Conservation (phyloP, 1,284 basidiomycete genomes). For the Boletus sp. region DNA sequence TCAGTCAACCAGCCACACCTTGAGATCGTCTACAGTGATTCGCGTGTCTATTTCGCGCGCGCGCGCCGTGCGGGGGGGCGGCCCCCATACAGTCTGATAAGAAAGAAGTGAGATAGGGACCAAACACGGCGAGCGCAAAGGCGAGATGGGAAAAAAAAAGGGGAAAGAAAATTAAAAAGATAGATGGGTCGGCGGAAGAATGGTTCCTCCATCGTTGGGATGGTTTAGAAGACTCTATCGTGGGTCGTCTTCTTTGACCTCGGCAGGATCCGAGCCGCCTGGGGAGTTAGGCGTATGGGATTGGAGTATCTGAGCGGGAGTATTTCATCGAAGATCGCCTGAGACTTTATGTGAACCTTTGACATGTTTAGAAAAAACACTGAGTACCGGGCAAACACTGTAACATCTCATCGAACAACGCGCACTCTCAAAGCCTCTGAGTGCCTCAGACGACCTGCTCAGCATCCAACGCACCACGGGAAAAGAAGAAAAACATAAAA, state of each 20-base stretch:
- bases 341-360: not conserved
- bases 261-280: not conserved
- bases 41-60: not conserved
- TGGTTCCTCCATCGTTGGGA: not conserved
- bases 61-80: not conserved
- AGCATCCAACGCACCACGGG: not conserved
- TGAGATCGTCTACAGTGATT: not conserved
- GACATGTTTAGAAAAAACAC: not conserved
- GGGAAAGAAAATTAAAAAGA: not conserved
- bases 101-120: not conserved
- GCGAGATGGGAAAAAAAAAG: not conserved
- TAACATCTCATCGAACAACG: constrained; percentile 7
- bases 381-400: not conserved
- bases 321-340: not conserved
- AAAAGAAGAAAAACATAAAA: not conserved
- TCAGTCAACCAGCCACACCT: not conserved
- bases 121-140: not conserved
- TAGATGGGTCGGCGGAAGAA: not conserved
- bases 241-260: not conserved
- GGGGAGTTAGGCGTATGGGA: not conserved
- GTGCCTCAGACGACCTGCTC: not conserved
- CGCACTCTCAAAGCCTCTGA: not conserved
- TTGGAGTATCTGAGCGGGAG: not conserved
- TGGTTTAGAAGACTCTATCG: not conserved
- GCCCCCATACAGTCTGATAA: constrained; percentile 7